Base-by-base conservation (phyloP, 495 filamentous ascomycete genomes). In the Aspergillus kassunensis region DNA sequence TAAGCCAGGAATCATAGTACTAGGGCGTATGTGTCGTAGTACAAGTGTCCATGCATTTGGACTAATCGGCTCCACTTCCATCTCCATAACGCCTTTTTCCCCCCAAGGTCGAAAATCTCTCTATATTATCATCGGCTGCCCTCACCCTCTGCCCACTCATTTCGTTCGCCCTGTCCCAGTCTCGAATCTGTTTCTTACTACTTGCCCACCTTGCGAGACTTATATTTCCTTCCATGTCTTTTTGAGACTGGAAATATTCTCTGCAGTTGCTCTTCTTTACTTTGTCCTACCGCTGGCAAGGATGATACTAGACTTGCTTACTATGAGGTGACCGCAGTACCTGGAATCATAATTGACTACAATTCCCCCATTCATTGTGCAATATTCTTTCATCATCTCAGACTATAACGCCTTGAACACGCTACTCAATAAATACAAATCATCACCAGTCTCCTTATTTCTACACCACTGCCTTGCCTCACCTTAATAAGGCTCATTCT, bases 301-400 rank as follows among this genome's bases (percentile, higher is more conserved):
- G 24, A 53, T 53, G 51, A 53, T 35, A 45, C 18, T 20, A 46
- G 33, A 53, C 15, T 33, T 25, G 42, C 24, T 53, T 46, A 46
- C 24, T 53, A 53, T 53, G 51, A 53, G 51, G 51, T 46, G 51
- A 53, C 42, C 41, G 42, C 37, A 52, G 30, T 46, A 43, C 33
- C n/a, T 33, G 34, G n/a, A 39, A 53, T 20, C 50, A 44, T 35
- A 29, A 25, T 25, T 53, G 41, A 37, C 40, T 35, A 30, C 41
- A 53, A 11, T 37, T 44, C 11, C 31, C 5, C 19, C 35, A 48
- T 33, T 21, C 41, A 48, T 49, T 42, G 52, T 42, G 44, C 35
- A 47, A 49, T 49, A 41, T 19, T 39, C 20, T 30, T 39, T 15
- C 34, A 29, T 35, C 31, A 15, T 49, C 23, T 24, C 18, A 24